Evolutionary conservation across 257 asterid genomes (phyloP).

Genomic region (Nicotiana benthamiana): DNA sequence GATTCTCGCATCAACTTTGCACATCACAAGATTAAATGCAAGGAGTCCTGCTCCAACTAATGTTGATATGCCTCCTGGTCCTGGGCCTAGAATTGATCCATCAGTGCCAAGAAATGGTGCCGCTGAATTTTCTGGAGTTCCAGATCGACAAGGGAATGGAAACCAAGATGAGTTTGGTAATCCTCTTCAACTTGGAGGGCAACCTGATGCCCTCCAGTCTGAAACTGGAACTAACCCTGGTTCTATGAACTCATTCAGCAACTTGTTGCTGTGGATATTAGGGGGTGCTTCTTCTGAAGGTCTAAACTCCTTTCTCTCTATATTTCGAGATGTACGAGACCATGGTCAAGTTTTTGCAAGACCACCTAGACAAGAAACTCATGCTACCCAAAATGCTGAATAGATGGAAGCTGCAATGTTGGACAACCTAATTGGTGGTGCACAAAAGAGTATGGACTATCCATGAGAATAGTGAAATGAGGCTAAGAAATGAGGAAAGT

Average conservation of each 20-base stretch:
- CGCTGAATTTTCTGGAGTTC: slow-evolving; percentile 34
- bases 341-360: slow-evolving; percentile 70
- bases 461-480: not conserved
- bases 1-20: slow-evolving; percentile 87
- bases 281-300: slow-evolving; percentile 98
- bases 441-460: not conserved
- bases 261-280: slow-evolving; percentile 76
- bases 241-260: slow-evolving; percentile 77
- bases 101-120: slow-evolving; percentile 30
- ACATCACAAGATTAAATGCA: slow-evolving; percentile 77
- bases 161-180: slow-evolving; percentile 46
- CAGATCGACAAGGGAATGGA: slow-evolving; percentile 34
- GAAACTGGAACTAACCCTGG: slow-evolving; percentile 62
- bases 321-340: slow-evolving; percentile 79
- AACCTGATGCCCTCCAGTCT: slow-evolving; percentile 46
- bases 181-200: slow-evolving; percentile 57
- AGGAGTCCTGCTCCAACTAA: slow-evolving; percentile 46
- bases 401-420: slow-evolving; percentile 9
- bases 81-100: slow-evolving; percentile 33
- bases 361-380: slow-evolving; percentile 52
- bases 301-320: slow-evolving; percentile 78
- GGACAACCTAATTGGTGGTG: not conserved
- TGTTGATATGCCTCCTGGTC: slow-evolving; percentile 41
- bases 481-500: too few relatives aligned
- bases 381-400: slow-evolving; percentile 34